These are phyloP conservation scores for Aspergillus sp. DNA, from an alignment of 2,329 filamentous ascomycete genomes.

Conservation along the genomic window DNA sequence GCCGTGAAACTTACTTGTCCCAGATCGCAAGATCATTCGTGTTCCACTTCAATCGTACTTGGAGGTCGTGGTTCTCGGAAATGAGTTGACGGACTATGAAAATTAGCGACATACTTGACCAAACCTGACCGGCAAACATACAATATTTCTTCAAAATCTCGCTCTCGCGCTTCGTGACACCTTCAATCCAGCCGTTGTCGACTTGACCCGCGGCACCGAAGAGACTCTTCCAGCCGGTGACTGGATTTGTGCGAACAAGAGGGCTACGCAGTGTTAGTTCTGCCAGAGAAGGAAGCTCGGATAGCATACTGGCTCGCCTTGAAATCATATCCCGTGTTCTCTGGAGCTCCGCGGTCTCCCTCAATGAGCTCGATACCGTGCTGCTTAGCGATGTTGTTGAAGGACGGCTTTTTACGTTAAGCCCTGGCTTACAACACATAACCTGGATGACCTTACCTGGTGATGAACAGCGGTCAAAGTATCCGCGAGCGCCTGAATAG, in stretches of 20 bases:
- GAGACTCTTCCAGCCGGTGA: slow-evolving; percentile 15
- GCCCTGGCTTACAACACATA: background rate
- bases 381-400: slow-evolving; percentile 10
- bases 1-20: slow-evolving; percentile 20
- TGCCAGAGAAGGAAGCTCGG: background rate
- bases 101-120: background rate
- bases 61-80: slow-evolving; percentile 18
- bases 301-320: slow-evolving; percentile 8
- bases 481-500: slow-evolving; percentile 7
- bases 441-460: background rate
- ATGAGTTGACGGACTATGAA: slow-evolving; percentile 11
- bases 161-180: slow-evolving; percentile 12
- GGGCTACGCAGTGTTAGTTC: background rate
- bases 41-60: slow-evolving; percentile 11
- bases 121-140: background rate
- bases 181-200: slow-evolving; percentile 11
- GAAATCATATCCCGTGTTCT: slow-evolving; percentile 11
- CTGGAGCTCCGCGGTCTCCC: slow-evolving; percentile 1
- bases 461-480: slow-evolving; percentile 6
- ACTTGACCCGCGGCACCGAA: background rate
- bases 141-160: slow-evolving; percentile 16
- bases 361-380: slow-evolving; percentile 6
- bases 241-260: slow-evolving; percentile 13
- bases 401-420: background rate
- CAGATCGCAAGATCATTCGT: slow-evolving; percentile 16